Conservation (phyloP, 1,139 yeast genomes). For the Arxiozyma bovina region DNA sequence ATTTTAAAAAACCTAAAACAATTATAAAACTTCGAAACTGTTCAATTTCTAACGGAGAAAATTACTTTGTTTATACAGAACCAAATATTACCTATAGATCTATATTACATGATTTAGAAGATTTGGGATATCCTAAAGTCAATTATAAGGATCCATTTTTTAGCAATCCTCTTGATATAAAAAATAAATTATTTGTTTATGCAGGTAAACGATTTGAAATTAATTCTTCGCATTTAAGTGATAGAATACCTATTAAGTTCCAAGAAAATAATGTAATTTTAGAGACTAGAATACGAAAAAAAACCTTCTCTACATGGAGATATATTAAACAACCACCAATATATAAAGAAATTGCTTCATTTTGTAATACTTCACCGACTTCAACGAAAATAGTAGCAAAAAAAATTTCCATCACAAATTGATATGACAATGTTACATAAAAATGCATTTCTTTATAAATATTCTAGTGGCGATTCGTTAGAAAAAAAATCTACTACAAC, state of each 20-base stretch:
- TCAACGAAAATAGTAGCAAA: constrained; percentile 3
- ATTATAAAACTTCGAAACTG: not conserved
- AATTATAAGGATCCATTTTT: constrained; percentile 60
- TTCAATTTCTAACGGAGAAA: not conserved
- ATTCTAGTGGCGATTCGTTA: constrained; percentile 24
- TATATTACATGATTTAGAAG: constrained; percentile 33
- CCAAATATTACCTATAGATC: constrained; percentile 9
- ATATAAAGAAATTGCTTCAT: constrained; percentile 27
- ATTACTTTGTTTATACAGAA: constrained; percentile 5
- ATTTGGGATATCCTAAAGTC: constrained; percentile 41
- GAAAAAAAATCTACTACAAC: constrained; percentile 38
- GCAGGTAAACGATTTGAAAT: constrained; percentile 54
- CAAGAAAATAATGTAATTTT: constrained; percentile 13
- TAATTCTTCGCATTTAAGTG: constrained; percentile 23
- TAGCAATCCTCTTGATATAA: constrained; percentile 44
- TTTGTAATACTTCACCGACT: not conserved
- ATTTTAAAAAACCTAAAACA: not conserved
- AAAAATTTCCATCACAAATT: constrained; percentile 41
- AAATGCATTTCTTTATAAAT: constrained; percentile 27
- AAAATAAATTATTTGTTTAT: constrained; percentile 47
- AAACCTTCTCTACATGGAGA: constrained; percentile 30
- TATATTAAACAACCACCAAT: constrained; percentile 38
- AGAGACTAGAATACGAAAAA: constrained; percentile 3
- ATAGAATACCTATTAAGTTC: constrained; percentile 23
- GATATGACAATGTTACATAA: constrained; percentile 38